Conservation (phyloP, 1,284 basidiomycete species). For the Apiotrichum montevideense region DNA sequence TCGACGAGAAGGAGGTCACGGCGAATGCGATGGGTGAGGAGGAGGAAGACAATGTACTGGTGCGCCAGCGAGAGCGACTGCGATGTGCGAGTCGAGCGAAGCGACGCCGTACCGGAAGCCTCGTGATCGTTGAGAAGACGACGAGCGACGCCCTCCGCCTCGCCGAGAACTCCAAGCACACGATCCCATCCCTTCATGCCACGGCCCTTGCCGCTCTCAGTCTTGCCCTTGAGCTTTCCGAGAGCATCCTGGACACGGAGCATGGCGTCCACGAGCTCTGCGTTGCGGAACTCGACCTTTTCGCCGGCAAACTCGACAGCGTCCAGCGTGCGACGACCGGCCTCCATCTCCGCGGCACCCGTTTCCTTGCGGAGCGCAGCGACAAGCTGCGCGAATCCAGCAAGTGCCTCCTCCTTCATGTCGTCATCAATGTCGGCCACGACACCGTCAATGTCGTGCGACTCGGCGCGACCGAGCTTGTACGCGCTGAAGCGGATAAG, state of each 20-base stretch:
- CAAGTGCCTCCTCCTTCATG: constrained; percentile 53
- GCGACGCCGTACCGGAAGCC: constrained; percentile 29
- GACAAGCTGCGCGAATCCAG: constrained; percentile 30
- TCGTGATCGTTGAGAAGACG: constrained; percentile 73
- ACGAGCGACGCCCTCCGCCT: constrained; percentile 75
- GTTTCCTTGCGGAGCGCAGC: constrained; percentile 31
- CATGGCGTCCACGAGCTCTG: constrained; percentile 84
- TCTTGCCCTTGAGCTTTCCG: constrained; percentile 37
- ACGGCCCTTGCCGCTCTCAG: constrained; percentile 46
- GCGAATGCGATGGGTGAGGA: constrained; percentile 76
- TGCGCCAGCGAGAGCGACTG: constrained; percentile 65
- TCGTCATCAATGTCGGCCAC: constrained; percentile 63
- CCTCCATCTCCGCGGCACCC: constrained; percentile 49
- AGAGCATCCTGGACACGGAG: constrained; percentile 76
- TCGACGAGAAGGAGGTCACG: constrained; percentile 77
- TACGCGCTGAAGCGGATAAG: constrained; percentile 91
- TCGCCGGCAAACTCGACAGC: constrained; percentile 74
- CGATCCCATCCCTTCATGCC: constrained; percentile 64
- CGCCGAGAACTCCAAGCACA: constrained; percentile 71
- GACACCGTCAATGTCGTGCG: constrained; percentile 77
- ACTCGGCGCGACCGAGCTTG: constrained; percentile 59
- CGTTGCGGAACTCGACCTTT: constrained; percentile 77
- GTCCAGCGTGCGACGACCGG: constrained; percentile 55
- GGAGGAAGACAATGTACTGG: constrained; percentile 76
- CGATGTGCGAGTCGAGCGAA: constrained; percentile 34